A percentile compares a stretch with the other conserved stretches of the same genome.
phyloP scores from a whole-genome alignment of 2,329 filamentous ascomycete species.

The Beauveria sp. region DNA sequence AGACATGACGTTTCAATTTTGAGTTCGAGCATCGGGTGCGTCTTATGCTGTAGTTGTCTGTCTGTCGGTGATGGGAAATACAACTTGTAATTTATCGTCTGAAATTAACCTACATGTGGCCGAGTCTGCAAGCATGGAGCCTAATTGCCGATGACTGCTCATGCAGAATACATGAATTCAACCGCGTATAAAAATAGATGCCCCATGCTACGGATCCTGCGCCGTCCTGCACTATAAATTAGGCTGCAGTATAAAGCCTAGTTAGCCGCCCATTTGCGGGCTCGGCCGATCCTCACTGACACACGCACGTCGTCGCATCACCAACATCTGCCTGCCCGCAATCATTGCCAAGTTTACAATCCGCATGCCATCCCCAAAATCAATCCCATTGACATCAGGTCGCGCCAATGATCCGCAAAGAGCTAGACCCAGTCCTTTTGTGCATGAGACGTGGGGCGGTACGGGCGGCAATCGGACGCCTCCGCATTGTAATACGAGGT shows the following conservation, averaged over 20 bases:
- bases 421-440: not conserved
- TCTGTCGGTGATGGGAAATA: too few relatives aligned
- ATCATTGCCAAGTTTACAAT: not conserved
- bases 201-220: not conserved
- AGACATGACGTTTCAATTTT: too few relatives aligned
- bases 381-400: not conserved
- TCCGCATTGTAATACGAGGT: conserved; percentile 10
- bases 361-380: not conserved
- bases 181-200: not conserved
- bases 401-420: not conserved
- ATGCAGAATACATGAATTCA: not conserved
- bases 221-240: not conserved
- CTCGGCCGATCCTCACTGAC: not conserved
- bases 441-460: conserved; percentile 7
- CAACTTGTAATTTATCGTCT: too few relatives aligned
- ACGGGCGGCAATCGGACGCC: conserved; percentile 9
- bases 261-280: not conserved
- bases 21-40: too few relatives aligned
- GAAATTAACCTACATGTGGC: not conserved
- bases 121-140: not conserved
- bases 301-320: not conserved
- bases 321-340: not conserved
- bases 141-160: not conserved
- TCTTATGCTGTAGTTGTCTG: too few relatives aligned
- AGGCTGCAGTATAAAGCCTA: not conserved